Evolutionary conservation across 106 monocot genomes (phyloP), one percentile per base, ranked within the genome.

Genomic region (Dendrobium chrysotoxum): DNA sequence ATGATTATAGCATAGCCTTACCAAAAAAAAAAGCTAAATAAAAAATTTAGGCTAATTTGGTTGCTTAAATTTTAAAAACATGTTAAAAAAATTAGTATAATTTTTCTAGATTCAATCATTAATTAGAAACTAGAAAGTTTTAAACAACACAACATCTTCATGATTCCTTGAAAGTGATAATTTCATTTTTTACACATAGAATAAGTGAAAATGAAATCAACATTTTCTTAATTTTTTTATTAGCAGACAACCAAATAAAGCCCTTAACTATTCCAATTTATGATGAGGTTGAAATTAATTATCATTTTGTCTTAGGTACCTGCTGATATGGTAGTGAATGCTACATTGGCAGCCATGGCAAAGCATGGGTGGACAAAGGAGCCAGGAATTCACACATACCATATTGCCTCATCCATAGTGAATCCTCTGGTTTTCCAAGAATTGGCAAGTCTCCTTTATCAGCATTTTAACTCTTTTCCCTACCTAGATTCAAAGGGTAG

Each of bases 271-370:
- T 50, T 50, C 50, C 9, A 70, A 15, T 35, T 28, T 70, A 70
- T 30, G 70, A 3, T 31, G 16, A 41, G 11, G 28, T 20, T 53
- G 54, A 77, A 47, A 30, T 21, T 3, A 61, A 42, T 45, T 41
- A 40, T n/a, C 41, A 41, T 41, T 45, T 53, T 77, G 15, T 35
- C 53, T 23, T 73, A 86, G 86, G 86, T 96, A 13, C 96, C 96
- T 18, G 96, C 84, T 30, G 96, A 96, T 78, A 96, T 96, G 96
- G 96, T 96, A 2, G 96, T 96, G 57, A 96, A 93, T 79, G 91
- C 93, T 39, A 91, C 76, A 0, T 75, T 96, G 61, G 96, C 91
- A 20, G 86, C 96, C 26, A 96, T 96, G 83, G 90, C 96, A 23
- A 96, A 91, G 65, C 96, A 96, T 73, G 96, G 91, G 18, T 76